These are phyloP conservation scores for Calcarisporium arbuscula DNA, from an alignment of 2,329 filamentous ascomycete genomes.

Conservation along the genomic window DNA sequence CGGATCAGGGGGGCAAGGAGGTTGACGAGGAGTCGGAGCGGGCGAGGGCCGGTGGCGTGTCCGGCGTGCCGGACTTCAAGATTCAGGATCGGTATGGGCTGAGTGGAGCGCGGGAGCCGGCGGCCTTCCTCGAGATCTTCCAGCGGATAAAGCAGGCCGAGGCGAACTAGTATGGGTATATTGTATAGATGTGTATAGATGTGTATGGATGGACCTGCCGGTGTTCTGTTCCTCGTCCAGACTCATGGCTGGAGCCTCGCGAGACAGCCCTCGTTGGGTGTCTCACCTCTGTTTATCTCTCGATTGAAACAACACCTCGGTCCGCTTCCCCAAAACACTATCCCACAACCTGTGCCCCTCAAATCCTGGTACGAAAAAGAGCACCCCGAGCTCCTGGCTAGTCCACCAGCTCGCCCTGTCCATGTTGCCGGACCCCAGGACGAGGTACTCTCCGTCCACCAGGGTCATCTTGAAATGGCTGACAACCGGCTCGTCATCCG, in stretches of 20 bases:
- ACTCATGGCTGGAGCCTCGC: neutral
- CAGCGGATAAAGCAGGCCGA: slow-evolving; percentile 42
- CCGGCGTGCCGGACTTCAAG: slow-evolving; percentile 67
- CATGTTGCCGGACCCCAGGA: slow-evolving; percentile 77
- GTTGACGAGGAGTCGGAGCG: slow-evolving; percentile 23
- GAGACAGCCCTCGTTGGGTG: too few species aligned
- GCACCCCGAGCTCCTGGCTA: slow-evolving; percentile 72
- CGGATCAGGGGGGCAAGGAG: slow-evolving; percentile 40
- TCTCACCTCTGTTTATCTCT: too few species aligned
- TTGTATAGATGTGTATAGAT: neutral
- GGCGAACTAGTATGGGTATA: too few species aligned
- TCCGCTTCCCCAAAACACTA: slow-evolving; percentile 27
- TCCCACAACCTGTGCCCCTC: slow-evolving; percentile 32
- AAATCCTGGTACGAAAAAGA: slow-evolving; percentile 41
- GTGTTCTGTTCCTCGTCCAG: neutral
- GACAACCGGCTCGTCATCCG: slow-evolving; percentile 56
- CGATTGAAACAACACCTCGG: slow-evolving; percentile 26
- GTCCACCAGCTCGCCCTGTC: slow-evolving; percentile 84
- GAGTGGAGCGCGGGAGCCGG: slow-evolving; percentile 62
- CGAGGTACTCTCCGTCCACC: slow-evolving; percentile 59
- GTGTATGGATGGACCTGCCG: too few species aligned
- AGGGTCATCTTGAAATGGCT: slow-evolving; percentile 74
- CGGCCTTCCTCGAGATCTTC: slow-evolving; percentile 60
- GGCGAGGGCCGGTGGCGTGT: slow-evolving; percentile 33
- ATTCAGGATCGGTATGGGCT: slow-evolving; percentile 63